Percentiles rank a stretch among this genome's conserved stretches.
phyloP scores from a whole-genome alignment of 805 yeast species.

The Wickerhamiella brachini region DNA sequence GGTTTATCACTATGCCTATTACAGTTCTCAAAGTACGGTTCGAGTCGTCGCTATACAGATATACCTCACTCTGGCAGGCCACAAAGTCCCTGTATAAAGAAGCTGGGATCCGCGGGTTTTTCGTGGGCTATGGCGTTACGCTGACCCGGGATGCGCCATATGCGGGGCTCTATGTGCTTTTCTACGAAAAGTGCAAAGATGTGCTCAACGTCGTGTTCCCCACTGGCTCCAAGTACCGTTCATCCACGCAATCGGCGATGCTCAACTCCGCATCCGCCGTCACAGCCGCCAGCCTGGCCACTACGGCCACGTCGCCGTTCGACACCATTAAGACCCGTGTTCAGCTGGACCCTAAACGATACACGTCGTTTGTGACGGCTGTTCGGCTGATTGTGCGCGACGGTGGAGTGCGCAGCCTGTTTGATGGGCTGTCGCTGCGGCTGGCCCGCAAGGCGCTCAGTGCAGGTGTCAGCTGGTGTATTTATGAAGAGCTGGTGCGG shows the following conservation, averaged over 20 bases:
- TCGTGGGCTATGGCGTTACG: conserved; percentile 80
- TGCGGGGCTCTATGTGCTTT: conserved; percentile 80
- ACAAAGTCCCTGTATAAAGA: conserved; percentile 36
- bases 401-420: conserved; percentile 44
- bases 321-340: conserved; percentile 87
- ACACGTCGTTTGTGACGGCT: conserved; percentile 32
- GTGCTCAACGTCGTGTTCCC: conserved; percentile 34
- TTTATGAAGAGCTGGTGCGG: conserved; percentile 72
- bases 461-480: conserved; percentile 95
- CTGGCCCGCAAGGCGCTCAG: conserved; percentile 75
- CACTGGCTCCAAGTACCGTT: conserved; percentile 6
- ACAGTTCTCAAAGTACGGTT: conserved; percentile 81
- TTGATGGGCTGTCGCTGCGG: conserved; percentile 74
- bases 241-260: conserved; percentile 33
- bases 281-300: conserved; percentile 62
- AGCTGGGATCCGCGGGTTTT: conserved; percentile 56
- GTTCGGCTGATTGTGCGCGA: conserved; percentile 26
- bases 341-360: conserved; percentile 50
- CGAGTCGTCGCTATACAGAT: conserved; percentile 67
- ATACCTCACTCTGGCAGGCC: conserved; percentile 52
- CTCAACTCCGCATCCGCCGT: conserved; percentile 69
- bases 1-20: conserved; percentile 84
- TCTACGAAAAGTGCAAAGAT: conserved; percentile 65
- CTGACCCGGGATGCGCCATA: conserved; percentile 87
- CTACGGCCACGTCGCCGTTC: conserved; percentile 84